Conservation (phyloP, 177 flowering plant genomes). For the Telopea speciosissima region DNA sequence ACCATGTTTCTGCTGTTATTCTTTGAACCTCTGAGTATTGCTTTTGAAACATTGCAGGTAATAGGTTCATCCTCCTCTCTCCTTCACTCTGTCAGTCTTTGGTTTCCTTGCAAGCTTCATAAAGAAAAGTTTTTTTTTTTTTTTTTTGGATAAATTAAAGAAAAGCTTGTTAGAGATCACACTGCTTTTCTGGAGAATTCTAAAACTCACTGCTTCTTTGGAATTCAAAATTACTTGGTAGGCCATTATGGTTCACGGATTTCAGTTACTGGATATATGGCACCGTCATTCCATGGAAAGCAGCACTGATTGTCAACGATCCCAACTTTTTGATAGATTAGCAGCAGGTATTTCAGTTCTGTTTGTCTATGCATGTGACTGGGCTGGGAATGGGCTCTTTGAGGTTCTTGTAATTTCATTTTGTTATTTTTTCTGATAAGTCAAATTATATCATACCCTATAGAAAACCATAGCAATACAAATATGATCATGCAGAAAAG, state of each 20-base stretch:
- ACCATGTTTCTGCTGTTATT: slow-evolving; percentile 59
- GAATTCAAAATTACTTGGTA: slow-evolving; percentile 25
- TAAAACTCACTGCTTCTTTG: neutral
- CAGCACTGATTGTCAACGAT: slow-evolving; percentile 36
- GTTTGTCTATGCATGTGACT: neutral
- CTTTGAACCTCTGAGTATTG: slow-evolving; percentile 86
- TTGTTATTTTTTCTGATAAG: neutral
- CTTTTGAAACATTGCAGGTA: slow-evolving; percentile 92
- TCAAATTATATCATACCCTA: too few relatives aligned
- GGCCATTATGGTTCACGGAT: slow-evolving; percentile 94
- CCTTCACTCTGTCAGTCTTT: neutral
- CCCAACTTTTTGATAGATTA: slow-evolving; percentile 48
- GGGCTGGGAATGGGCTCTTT: neutral
- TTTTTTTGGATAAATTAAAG: too few relatives aligned
- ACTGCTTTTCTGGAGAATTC: slow-evolving; percentile 2
- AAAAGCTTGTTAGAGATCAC: neutral
- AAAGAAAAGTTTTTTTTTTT: too few relatives aligned
- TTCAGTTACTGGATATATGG: slow-evolving; percentile 93
- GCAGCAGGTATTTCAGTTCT: slow-evolving; percentile 44
- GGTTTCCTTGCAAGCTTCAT: too few relatives aligned
- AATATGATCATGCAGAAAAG: too few relatives aligned
- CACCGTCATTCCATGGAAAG: slow-evolving; percentile 59
- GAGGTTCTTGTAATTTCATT: neutral
- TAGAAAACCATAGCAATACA: too few relatives aligned
- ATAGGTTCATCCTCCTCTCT: neutral